Evolutionary conservation across 116 monocot genomes (phyloP), one percentile per base, ranked within the genome.

Genomic region (Thalassia testudinum): DNA sequence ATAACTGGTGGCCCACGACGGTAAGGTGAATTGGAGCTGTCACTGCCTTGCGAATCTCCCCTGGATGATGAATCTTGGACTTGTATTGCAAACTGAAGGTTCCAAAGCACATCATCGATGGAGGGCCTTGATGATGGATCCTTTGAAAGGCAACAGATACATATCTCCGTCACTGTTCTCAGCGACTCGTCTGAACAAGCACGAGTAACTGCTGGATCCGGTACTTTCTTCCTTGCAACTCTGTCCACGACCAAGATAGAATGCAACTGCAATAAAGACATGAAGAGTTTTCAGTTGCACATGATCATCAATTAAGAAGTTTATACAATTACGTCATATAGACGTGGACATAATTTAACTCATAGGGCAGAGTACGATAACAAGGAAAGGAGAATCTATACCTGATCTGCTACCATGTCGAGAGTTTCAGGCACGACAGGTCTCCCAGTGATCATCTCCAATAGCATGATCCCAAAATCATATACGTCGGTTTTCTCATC

Each of bases 91-190:
- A 88, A 97, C 50, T 97, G 97, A 68, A 97, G 54, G 72, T 97
- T 97, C 97, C 97, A 97, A 8, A 97, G 89, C 22, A 97, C 85
- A 54, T 97, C 97, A 67, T 97, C 89, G 12, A 85, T 59, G 0
- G 97, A 97, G 7, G 97, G 97, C 57, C 89, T 74, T 51, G 65
- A 66, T 0, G 53, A 21, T 49, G 81, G 75, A 16, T 97, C 85
- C 57, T 60, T 65, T 7, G 79, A 85, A 22, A 95, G 19, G 62
- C 97, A 97, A 26, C 85, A 53, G 40, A 77, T 37, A 49, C 89
- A 82, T 19, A 97, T 77, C 56, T 85, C 85, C n/a, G 76, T 79
- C 3, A 80, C 81, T 4, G 89, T 97, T 57, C 71, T 79, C 55
- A 88, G 47, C 12, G 97, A 97, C 52, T 88, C 97, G 5, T 74